phyloP scores from a whole-genome alignment of 768 basidiomycete genomes.

The Boletus tylopilopsis region DNA sequence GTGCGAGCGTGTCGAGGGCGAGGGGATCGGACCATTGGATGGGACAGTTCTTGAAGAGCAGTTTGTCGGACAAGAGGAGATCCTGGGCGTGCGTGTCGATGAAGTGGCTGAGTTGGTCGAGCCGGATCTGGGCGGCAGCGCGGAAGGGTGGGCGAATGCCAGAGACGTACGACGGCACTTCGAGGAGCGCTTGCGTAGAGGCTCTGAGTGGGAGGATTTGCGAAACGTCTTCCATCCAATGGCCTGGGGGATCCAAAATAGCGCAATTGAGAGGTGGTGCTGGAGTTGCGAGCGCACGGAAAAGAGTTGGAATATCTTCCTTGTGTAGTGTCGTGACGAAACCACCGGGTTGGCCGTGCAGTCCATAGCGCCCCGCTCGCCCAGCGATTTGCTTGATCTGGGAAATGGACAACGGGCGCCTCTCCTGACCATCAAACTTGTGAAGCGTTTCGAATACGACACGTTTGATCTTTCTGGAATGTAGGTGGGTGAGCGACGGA shows the following conservation, averaged over 20 bases:
- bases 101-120: slow-evolving; percentile 35
- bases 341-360: slow-evolving; percentile 57
- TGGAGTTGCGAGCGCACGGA: slow-evolving; percentile 48
- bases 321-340: slow-evolving; percentile 67
- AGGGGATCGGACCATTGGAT: slow-evolving; percentile 20
- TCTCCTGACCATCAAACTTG: slow-evolving; percentile 58
- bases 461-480: slow-evolving; percentile 80
- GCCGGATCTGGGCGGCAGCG: slow-evolving; percentile 26
- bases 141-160: slow-evolving; percentile 43
- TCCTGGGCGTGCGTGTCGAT: slow-evolving; percentile 39
- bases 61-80: slow-evolving; percentile 43
- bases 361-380: slow-evolving; percentile 85
- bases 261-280: slow-evolving; percentile 52
- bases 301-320: slow-evolving; percentile 59
- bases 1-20: slow-evolving; percentile 15
- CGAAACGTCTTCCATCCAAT: slow-evolving; percentile 27
- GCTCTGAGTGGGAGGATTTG: slow-evolving; percentile 43
- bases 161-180: slow-evolving; percentile 49
- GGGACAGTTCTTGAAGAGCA: slow-evolving; percentile 39
- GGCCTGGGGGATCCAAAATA: slow-evolving; percentile 35
- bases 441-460: slow-evolving; percentile 69
- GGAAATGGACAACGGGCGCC: slow-evolving; percentile 55
- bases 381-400: slow-evolving; percentile 94
- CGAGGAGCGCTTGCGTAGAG: slow-evolving; percentile 40
- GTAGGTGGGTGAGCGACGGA: neutral